Base-by-base conservation (phyloP, 805 yeast genomes). In the Scheffersomyces amazonensis region DNA sequence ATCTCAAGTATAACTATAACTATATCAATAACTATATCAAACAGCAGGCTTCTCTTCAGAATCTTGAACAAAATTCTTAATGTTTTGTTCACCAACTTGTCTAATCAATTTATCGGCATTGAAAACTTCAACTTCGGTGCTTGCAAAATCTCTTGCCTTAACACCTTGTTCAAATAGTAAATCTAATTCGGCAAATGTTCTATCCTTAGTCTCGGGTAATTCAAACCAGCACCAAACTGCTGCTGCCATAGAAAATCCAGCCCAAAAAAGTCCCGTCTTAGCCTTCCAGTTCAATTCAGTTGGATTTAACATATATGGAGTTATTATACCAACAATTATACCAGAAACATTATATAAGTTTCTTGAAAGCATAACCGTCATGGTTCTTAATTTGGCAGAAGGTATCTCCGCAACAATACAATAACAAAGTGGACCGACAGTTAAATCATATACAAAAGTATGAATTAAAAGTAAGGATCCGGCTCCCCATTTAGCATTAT, bases 151-250 rank as follows among this genome's bases (percentile, higher is more conserved):
- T 56, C 79, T 70, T 5, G 80, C 76, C 8, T 55, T 45, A 27
- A 66, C 55, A 3, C 49, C 43, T 15, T 54, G 36, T 13, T 43
- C 64, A 57, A 79, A 81, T 62, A 80, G 58, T 37, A 63, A 60
- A 56, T 80, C 85, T 50, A 81, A 61, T 50, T 81, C 85, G 35
- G 78, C 81, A 51, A 65, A 78, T 0, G 84, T 76, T 54, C 81
- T 68, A 34, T 70, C 72, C 46, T 66, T 66, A 19, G 83, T 75
- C 54, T 81, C 87, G 8, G 87, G 86, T 35, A 79, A 61, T 35
- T 75, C 70, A 55, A 75, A 71, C 55, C 60, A 70, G 23, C 66
- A 58, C 77, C 78, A 76, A 27, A 67, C 15, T n/a, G 62, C 41
- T 20, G 56, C 50, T 31, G 52, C 29, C 13, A 60, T 22, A 27